Evolutionary conservation across 441 rosid species (phyloP).

Genomic region (Erodium trifolium): DNA sequence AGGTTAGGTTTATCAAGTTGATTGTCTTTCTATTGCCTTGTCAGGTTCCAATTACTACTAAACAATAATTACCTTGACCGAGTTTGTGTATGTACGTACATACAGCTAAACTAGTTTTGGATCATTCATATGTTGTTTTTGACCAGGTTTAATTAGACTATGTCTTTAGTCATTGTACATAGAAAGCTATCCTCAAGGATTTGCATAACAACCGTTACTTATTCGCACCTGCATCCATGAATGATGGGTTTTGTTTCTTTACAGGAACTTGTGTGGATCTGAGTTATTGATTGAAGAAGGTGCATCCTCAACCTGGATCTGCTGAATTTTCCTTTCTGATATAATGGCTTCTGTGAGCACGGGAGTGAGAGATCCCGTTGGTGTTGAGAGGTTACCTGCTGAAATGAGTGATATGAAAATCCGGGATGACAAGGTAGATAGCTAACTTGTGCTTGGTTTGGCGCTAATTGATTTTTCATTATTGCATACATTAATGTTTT

Average conservation of each 20-base stretch:
- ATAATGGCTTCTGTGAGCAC: slow-evolving; percentile 61
- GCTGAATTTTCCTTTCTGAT: slow-evolving; percentile 14
- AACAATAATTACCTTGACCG: background rate
- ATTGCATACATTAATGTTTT: slow-evolving; percentile 11
- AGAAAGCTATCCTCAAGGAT: background rate
- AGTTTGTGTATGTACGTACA: background rate
- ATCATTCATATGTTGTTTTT: background rate
- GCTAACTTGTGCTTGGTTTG: background rate
- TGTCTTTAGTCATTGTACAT: background rate
- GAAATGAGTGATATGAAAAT: slow-evolving; percentile 93
- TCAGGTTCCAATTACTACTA: background rate
- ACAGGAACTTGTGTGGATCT: background rate
- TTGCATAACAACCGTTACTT: background rate
- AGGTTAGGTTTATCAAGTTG: background rate
- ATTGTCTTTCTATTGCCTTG: slow-evolving; percentile 3
- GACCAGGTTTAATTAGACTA: background rate
- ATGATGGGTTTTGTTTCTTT: slow-evolving; percentile 4
- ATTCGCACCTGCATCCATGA: background rate
- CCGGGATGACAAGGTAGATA: slow-evolving; percentile 68
- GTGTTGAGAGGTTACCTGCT: slow-evolving; percentile 68
- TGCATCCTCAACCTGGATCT: slow-evolving; percentile 22
- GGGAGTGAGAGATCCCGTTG: slow-evolving; percentile 45
- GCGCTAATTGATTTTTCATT: background rate
- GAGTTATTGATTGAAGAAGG: slow-evolving; percentile 21
- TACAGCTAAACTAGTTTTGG: background rate